Evolutionary conservation across 1,284 basidiomycete species (phyloP).

Genomic region (Tranzscheliella williamsii): DNA sequence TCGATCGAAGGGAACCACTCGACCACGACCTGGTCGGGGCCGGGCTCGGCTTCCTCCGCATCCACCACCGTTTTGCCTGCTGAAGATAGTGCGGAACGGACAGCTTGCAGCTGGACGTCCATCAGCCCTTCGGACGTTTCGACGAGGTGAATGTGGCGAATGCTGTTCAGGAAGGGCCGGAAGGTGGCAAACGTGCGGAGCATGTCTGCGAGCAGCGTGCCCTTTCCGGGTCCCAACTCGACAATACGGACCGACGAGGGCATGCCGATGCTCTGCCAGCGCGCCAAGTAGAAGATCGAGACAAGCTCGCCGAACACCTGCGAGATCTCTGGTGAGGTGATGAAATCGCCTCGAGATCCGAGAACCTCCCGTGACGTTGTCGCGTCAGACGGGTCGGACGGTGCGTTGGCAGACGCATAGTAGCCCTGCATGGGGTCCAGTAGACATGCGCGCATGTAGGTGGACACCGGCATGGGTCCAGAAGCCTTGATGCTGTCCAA

Average conservation of each 20-base stretch:
- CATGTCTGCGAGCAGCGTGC: conserved; percentile 90
- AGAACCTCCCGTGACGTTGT: conserved; percentile 69
- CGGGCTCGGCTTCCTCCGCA: conserved; percentile 12
- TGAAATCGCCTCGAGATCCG: conserved; percentile 86
- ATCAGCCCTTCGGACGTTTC: conserved; percentile 56
- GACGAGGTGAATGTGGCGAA: conserved; percentile 52
- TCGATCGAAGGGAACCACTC: conserved; percentile 78
- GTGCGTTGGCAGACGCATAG: conserved; percentile 45
- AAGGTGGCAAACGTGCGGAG: conserved; percentile 65
- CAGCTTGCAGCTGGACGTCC: conserved; percentile 38
- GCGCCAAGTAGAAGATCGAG: conserved; percentile 74
- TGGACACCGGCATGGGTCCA: conserved; percentile 56
- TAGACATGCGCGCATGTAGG: conserved; percentile 58
- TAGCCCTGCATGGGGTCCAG: conserved; percentile 58
- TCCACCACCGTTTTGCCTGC: conserved; percentile 36
- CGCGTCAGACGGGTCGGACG: background rate
- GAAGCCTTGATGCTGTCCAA: conserved; percentile 33
- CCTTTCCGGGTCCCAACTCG: conserved; percentile 91
- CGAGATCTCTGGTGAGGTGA: conserved; percentile 93
- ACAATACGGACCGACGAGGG: conserved; percentile 72
- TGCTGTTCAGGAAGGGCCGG: conserved; percentile 31
- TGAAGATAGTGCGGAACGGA: conserved; percentile 28
- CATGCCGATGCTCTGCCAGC: conserved; percentile 71
- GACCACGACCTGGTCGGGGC: conserved; percentile 59
- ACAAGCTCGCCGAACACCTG: conserved; percentile 87